Conservation (phyloP, 75 land plant genomes). For the Pinus albicaulis region DNA sequence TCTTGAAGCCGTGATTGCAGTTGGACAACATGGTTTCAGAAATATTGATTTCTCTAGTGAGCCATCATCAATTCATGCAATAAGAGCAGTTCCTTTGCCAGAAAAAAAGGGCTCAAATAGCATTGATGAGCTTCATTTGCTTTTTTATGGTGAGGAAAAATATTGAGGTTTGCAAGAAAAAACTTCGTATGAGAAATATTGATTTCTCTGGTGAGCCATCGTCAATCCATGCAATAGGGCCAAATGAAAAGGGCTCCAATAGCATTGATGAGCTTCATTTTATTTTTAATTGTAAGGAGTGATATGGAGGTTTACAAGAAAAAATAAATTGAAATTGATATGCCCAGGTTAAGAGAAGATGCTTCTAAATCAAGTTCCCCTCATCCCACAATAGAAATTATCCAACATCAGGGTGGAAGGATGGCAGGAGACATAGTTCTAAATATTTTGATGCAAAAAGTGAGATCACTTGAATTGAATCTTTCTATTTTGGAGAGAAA, state of each 20-base stretch:
- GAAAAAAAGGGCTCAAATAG: constrained; percentile 1
- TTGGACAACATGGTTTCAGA: constrained; percentile 18
- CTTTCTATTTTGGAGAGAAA: constrained; percentile 70
- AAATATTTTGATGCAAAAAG: constrained; percentile 90
- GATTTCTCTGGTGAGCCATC: constrained; percentile 11
- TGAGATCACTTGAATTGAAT: constrained; percentile 69
- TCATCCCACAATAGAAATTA: constrained; percentile 29
- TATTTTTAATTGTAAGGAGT: background rate
- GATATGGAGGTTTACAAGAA: background rate
- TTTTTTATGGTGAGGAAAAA: background rate
- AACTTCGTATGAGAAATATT: background rate
- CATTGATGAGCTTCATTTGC: background rate
- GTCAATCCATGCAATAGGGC: constrained; percentile 8
- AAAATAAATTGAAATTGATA: background rate
- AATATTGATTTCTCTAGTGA: constrained; percentile 4
- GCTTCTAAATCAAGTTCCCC: constrained; percentile 9
- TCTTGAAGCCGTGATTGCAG: constrained; percentile 81
- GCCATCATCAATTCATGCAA: constrained; percentile 11
- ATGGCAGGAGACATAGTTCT: constrained; percentile 78
- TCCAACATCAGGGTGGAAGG: constrained; percentile 43
- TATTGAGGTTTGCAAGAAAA: background rate
- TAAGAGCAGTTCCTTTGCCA: constrained; percentile 5
- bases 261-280: background rate
- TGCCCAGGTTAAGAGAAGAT: constrained; percentile 13
- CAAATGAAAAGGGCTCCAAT: constrained; percentile 3